Conservation (phyloP, 257 asterid genomes). For the Solanum corneliomulleri region DNA sequence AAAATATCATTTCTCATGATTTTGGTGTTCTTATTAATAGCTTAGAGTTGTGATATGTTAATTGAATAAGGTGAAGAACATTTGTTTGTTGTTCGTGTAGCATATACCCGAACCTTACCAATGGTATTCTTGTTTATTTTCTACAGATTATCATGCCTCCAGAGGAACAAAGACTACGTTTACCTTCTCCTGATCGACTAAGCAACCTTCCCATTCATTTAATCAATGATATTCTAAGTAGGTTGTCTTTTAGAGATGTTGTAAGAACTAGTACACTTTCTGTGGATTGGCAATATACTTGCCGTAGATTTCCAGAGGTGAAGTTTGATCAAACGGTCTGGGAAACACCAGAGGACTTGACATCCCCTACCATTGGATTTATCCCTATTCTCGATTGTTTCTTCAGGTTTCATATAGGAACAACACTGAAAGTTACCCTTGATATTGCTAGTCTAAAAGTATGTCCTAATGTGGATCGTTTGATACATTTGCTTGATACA, state of each 20-base stretch:
- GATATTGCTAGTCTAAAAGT: background rate
- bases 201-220: background rate
- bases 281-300: background rate
- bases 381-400: background rate
- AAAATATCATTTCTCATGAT: background rate
- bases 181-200: background rate
- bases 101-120: background rate
- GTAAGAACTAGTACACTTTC: background rate
- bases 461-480: background rate
- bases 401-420: background rate
- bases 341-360: background rate
- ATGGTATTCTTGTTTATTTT: background rate
- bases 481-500: background rate
- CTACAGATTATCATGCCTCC: background rate
- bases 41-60: background rate
- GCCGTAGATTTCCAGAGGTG: background rate
- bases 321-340: background rate
- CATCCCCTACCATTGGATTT: background rate
- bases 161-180: background rate
- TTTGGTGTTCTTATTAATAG: background rate
- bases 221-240: background rate
- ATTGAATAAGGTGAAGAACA: too few species aligned
- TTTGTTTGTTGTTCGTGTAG: background rate
- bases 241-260: background rate
- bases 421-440: background rate